Base-by-base conservation (phyloP, 164 flowering plant species). In the Berberis thunbergii region DNA sequence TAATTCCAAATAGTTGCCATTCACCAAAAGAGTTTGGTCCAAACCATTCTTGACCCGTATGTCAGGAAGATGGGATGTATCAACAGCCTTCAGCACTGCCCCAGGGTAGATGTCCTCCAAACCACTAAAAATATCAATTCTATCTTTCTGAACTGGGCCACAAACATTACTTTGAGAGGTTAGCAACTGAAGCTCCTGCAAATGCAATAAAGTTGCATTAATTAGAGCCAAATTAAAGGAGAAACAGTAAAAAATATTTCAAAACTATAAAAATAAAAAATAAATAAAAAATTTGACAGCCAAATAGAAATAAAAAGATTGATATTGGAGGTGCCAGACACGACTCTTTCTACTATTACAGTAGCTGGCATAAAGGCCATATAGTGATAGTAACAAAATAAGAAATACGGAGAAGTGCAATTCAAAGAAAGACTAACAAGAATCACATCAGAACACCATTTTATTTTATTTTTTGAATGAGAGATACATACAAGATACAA, bases 1-100 rank as follows among this genome's bases (percentile, higher is more conserved):
- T 60, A 79, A 71, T 65, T 77, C 83, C 65, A 80, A 13, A 68
- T 48, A 77, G 1, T 40, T 13, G 13, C 64, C 41, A 11, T 49
- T 49, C 45, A 46, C 63, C 9, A 49, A 26, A 60, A 56, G 49
- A 13, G 64, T 53, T 59, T 64, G 65, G 50, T 67, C 52, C 61
- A 41, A 45, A 38, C 7, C 60, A 64, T 64, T 7, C 3, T 52
- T 62, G 60, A 13, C 49, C 49, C 41, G 58, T 7, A 59, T 0
- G 52, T 53, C 60, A 7, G 49, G 41, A 2, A 64, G 54, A 48
- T 62, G 13, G 6, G 64, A 38, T 8, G 48, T 10, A 48, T 60
- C 60, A 44, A 13, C 39, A 50, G 6, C 52, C 40, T 41, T 41
- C 64, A 68, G 57, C 53, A 62, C 57, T 39, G 49, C 48, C 26